Conservation (phyloP, 345 rosid genomes). For the Dovyalis caffra region DNA sequence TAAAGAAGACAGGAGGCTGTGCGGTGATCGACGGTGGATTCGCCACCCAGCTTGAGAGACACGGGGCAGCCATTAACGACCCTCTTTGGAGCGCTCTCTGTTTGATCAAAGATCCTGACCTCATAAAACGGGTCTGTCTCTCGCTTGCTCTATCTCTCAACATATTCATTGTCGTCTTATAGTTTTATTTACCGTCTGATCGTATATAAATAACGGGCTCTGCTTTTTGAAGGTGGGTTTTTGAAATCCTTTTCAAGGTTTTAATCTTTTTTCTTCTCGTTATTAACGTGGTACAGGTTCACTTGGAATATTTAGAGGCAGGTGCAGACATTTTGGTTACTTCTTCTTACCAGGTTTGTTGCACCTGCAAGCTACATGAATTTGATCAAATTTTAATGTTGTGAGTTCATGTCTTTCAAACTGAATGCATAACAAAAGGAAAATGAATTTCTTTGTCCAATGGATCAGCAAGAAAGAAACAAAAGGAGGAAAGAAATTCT, state of each 20-base stretch:
- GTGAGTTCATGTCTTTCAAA: background rate
- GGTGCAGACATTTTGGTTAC: constrained; percentile 89
- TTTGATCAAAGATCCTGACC: constrained; percentile 68
- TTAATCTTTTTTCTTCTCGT: background rate
- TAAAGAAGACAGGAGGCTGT: constrained; percentile 76
- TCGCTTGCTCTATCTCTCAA: background rate
- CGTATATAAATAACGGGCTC: background rate
- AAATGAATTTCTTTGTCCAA: background rate
- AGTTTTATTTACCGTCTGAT: too few species aligned
- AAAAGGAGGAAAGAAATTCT: too few species aligned
- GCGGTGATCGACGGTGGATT: constrained; percentile 94
- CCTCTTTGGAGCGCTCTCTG: constrained; percentile 93
- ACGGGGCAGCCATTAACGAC: constrained; percentile 82
- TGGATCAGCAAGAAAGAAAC: too few species aligned
- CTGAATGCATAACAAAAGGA: background rate
- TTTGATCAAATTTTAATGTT: background rate
- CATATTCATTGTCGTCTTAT: background rate
- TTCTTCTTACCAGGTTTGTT: constrained; percentile 83
- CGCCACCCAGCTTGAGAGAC: constrained; percentile 87
- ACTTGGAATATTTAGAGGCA: constrained; percentile 82
- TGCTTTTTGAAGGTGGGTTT: too few species aligned
- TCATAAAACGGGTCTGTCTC: constrained; percentile 53
- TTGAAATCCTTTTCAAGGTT: background rate
- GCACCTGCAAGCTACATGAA: background rate
- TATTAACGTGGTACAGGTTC: constrained; percentile 51